Evolutionary conservation across 176 grass and related monocot species (phyloP).

Genomic region (Bonia amplexicaulis): DNA sequence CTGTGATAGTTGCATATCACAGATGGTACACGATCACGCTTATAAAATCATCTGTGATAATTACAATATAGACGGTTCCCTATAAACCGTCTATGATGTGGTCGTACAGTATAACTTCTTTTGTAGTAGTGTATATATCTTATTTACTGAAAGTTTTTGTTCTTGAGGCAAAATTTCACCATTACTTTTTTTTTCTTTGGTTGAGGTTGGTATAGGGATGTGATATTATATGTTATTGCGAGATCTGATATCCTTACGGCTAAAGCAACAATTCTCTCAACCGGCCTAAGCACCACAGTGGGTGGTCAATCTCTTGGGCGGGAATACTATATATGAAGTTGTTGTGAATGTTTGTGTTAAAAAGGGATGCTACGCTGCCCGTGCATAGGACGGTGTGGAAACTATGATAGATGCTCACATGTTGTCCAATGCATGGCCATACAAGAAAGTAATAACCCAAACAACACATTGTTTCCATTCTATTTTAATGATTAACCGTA

Average conservation of each 20-base stretch:
- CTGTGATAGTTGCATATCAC: too few relatives aligned
- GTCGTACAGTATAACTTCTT: too few relatives aligned
- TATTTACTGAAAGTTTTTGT: too few relatives aligned
- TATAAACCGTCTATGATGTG: too few relatives aligned
- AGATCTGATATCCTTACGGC: background rate
- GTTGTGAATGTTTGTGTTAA: background rate
- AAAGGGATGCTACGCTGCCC: background rate
- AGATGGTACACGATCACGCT: too few relatives aligned
- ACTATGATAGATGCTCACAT: background rate
- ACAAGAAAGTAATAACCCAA: background rate
- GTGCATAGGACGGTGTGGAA: background rate
- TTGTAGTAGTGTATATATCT: too few relatives aligned
- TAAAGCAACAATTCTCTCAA: background rate
- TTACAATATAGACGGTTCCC: too few relatives aligned
- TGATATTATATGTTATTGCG: background rate
- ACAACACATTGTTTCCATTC: too few relatives aligned
- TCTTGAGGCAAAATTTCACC: too few relatives aligned
- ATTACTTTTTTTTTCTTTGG: background rate
- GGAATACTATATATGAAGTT: background rate
- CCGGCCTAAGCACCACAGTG: background rate
- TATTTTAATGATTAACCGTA: too few relatives aligned
- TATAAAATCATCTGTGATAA: too few relatives aligned
- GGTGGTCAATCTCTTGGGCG: background rate
- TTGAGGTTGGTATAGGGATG: background rate
- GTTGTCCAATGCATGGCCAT: background rate